Conservation (phyloP, 2,329 filamentous ascomycete genomes). For the Alternaria solani region DNA sequence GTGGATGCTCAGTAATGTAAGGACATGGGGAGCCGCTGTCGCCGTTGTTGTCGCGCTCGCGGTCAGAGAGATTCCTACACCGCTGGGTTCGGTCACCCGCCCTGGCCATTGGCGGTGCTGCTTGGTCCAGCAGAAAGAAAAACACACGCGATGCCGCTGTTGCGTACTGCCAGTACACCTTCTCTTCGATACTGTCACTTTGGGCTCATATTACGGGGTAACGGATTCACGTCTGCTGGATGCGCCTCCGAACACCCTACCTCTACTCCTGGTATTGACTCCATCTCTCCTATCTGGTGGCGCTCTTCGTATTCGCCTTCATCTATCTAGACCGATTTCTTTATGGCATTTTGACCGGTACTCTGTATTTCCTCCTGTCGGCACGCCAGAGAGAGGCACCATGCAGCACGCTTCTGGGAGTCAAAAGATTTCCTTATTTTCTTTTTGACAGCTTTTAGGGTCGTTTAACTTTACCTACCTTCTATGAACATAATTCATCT, state of each 20-base stretch:
- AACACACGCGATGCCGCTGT: conserved; percentile 44
- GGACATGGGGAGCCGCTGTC: conserved; percentile 17
- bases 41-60: conserved; percentile 15
- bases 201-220: conserved; percentile 36
- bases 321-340: conserved; percentile 39
- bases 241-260: conserved; percentile 32
- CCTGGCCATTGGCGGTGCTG: conserved; percentile 33
- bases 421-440: conserved; percentile 33
- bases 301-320: conserved; percentile 17
- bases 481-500: conserved; percentile 47
- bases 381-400: conserved; percentile 28
- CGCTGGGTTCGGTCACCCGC: conserved; percentile 32
- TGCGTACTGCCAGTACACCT: conserved; percentile 43
- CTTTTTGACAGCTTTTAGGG: conserved; percentile 19
- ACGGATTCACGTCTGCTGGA: conserved; percentile 39
- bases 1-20: conserved; percentile 88
- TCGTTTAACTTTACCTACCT: conserved; percentile 29
- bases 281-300: conserved; percentile 21
- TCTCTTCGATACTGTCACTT: conserved; percentile 35
- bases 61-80: conserved; percentile 31
- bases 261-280: conserved; percentile 25
- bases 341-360: conserved; percentile 44
- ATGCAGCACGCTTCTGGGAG: conserved; percentile 29
- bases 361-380: conserved; percentile 37
- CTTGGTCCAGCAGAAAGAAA: conserved; percentile 31